These are phyloP conservation scores for Stylonectria norvegica DNA, from an alignment of 2,329 filamentous ascomycete species.

Conservation along the genomic window DNA sequence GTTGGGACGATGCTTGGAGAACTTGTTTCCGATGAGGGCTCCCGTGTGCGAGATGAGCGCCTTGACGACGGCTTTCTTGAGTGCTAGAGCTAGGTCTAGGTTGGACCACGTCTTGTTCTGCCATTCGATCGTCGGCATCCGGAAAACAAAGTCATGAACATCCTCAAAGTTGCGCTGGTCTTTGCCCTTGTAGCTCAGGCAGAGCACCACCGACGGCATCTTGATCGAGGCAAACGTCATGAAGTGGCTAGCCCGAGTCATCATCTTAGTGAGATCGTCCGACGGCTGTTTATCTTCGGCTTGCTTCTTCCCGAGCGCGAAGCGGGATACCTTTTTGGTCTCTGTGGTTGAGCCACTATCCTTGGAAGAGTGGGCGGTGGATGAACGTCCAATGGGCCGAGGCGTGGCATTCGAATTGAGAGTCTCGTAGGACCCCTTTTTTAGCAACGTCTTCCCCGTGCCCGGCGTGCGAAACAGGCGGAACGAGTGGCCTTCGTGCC, in stretches of 20 bases:
- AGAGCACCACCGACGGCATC: slow-evolving; percentile 91
- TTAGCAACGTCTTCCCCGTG: slow-evolving; percentile 43
- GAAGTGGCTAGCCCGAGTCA: slow-evolving; percentile 89
- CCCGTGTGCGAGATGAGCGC: slow-evolving; percentile 93
- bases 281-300: slow-evolving; percentile 60
- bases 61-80: slow-evolving; percentile 93
- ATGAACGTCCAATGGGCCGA: slow-evolving; percentile 44
- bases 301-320: slow-evolving; percentile 50
- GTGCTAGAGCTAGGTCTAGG: slow-evolving; percentile 82
- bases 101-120: slow-evolving; percentile 99
- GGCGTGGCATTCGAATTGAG: slow-evolving; percentile 43
- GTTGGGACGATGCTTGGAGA: slow-evolving; percentile 80
- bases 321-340: slow-evolving; percentile 53
- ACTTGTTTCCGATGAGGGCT: slow-evolving; percentile 96
- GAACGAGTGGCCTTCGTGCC: slow-evolving; percentile 46
- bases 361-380: slow-evolving; percentile 44
- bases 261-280: slow-evolving; percentile 96
- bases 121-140: slow-evolving; percentile 90
- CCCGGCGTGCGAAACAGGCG: slow-evolving; percentile 47
- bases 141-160: slow-evolving; percentile 96
- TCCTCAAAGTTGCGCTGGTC: slow-evolving; percentile 95
- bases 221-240: slow-evolving; percentile 97
- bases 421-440: slow-evolving; percentile 57
- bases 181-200: slow-evolving; percentile 93
- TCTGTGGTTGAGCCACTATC: slow-evolving; percentile 35